phyloP scores from a whole-genome alignment of 179 eudicot genomes.

The Silene noctiflora region DNA sequence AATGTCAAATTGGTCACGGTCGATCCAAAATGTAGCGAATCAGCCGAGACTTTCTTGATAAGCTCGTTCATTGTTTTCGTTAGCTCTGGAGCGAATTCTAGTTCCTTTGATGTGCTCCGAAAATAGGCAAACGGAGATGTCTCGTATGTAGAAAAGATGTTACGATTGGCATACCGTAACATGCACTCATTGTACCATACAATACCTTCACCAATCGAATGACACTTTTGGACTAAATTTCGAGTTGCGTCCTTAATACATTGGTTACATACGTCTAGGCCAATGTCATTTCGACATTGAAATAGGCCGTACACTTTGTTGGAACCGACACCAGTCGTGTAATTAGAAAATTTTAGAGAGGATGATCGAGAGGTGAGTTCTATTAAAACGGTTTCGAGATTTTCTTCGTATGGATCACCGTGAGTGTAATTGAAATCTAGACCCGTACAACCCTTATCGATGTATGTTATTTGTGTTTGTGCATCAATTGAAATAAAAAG shows the following conservation, averaged over 20 bases:
- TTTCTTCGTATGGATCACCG: constrained; percentile 15
- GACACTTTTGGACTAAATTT: neutral
- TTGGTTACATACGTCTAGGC: neutral
- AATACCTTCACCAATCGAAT: constrained; percentile 1
- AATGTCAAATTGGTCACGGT: constrained; percentile 2
- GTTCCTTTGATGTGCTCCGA: neutral
- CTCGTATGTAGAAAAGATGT: constrained; percentile 21
- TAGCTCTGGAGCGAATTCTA: neutral
- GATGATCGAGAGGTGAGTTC: constrained; percentile 8
- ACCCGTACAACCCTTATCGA: neutral
- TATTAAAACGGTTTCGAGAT: constrained; percentile 14
- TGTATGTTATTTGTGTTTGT: neutral
- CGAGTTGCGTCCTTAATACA: constrained; percentile 16
- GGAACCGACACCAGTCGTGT: neutral
- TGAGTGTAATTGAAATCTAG: neutral
- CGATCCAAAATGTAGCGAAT: constrained; percentile 7
- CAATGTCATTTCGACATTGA: constrained; percentile 24
- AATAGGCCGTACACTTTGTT: constrained; percentile 26
- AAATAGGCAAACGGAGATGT: neutral
- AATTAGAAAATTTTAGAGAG: constrained; percentile 9
- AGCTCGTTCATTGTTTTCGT: constrained; percentile 3
- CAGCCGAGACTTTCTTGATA: constrained; percentile 13
- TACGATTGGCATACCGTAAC: constrained; percentile 29
- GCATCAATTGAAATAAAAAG: neutral
- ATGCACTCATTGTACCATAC: constrained; percentile 23